Percentiles rank a stretch among this genome's conserved stretches.
Evolutionary conservation across 768 basidiomycete genomes (phyloP).

Genomic region (Omphalotus guepiniiformis): DNA sequence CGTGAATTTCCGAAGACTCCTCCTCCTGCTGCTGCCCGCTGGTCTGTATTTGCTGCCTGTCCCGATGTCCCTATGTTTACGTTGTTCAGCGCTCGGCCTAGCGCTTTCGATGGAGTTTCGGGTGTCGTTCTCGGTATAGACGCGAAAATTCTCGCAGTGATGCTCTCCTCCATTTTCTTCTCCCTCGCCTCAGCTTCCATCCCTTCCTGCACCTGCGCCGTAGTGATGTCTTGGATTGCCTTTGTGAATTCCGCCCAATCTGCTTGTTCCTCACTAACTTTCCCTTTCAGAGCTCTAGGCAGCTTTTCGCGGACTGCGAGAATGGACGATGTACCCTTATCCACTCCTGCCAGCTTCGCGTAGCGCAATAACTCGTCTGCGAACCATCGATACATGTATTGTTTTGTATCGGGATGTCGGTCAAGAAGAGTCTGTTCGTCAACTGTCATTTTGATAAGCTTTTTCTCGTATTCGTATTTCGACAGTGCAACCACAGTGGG

Average conservation of each 20-base stretch:
- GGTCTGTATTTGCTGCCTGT: background rate
- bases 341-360: background rate
- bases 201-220: background rate
- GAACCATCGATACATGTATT: background rate
- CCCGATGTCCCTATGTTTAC: background rate
- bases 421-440: background rate
- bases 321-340: background rate
- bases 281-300: background rate
- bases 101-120: background rate
- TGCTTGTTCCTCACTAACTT: background rate
- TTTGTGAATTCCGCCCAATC: background rate
- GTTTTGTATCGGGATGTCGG: background rate
- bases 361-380: background rate
- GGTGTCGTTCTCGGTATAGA: background rate
- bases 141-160: no score
- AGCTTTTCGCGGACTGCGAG: background rate
- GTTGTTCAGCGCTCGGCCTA: no score
- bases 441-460: background rate
- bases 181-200: no score
- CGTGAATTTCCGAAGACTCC: background rate
- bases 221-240: background rate
- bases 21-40: background rate
- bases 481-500: background rate
- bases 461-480: background rate
- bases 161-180: background rate